Base-by-base conservation (phyloP, 2,329 filamentous ascomycete genomes). In the Calonectria pseudoturangicola region DNA sequence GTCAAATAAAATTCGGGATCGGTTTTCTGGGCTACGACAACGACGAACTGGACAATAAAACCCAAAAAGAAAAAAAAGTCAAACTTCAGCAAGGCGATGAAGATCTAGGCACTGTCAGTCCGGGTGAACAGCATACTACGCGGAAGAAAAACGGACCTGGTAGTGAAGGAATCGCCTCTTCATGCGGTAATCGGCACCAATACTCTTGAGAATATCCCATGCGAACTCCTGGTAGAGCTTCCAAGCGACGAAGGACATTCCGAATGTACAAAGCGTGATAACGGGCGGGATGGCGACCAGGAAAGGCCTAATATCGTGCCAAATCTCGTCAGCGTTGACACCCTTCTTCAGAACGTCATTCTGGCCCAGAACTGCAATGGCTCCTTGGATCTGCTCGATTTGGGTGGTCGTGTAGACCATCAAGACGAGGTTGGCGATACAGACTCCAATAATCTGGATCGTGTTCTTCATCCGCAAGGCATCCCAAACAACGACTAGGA, bases 11-110 rank as follows among this genome's bases (percentile, higher is more conserved):
- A 95, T 84, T 99, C 97, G 79, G 92, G 87, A 74, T 93, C 90
- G 58, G 89, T 89, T 72, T 88, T 90, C 56, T 88, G 87, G 58
- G 91, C 93, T 72, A 99, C 95, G 72, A 98, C 94, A 79, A 99
- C 96, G 68, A 98, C 90, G 85, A 99, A 99, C 82, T 99, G 97
- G 60, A 99, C 94, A 9, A 97, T 98, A 84, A 99, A 99, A 67
- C 96, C 97, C 65, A 99, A 92, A 89, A 99, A 99, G 89, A 99
- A 98, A 91, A 99, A 99, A 86, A 99, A 98, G 86, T 99, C 97
- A 84, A 99, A 99, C 85, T 99, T 99, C 76, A 99, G 90, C 12
- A 99, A 90, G 45, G 97, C 95, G 81, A 99, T 98, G 85, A 98
- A 99, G 84, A 99, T 96, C 96, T 98, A 75, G 7, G 36, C 9